Conservation (phyloP, 1,284 basidiomycete species). For the Hemileia vastatrix region DNA sequence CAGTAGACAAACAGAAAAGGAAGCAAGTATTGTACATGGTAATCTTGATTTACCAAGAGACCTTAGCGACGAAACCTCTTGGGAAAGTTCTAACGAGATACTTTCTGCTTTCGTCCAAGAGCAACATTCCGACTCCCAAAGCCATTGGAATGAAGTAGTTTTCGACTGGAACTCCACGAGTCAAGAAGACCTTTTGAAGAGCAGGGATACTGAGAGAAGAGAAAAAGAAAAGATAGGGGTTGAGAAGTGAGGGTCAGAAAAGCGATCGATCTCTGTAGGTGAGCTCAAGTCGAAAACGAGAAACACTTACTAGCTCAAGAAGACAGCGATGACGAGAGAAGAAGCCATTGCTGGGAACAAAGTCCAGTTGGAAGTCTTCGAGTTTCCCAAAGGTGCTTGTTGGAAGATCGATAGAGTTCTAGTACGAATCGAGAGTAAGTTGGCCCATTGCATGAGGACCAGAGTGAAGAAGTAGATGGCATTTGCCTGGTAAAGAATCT, state of each 20-base stretch:
- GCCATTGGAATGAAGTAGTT: constrained; percentile 51
- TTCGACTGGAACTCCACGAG: constrained; percentile 51
- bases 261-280: neutral
- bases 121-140: constrained; percentile 45
- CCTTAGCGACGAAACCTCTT: constrained; percentile 34
- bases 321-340: constrained; percentile 50
- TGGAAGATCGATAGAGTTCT: constrained; percentile 51
- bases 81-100: constrained; percentile 35
- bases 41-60: constrained; percentile 38
- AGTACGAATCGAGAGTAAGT: constrained; percentile 51
- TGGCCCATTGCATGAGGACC: constrained; percentile 61
- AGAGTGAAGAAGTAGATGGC: constrained; percentile 55
- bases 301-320: constrained; percentile 45
- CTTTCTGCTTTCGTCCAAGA: constrained; percentile 43
- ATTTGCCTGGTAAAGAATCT: constrained; percentile 49
- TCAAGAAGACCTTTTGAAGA: constrained; percentile 52
- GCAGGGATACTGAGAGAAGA: constrained; percentile 27
- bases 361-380: constrained; percentile 45
- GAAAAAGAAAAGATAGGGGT: constrained; percentile 46
- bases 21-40: no score
- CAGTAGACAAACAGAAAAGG: no score
- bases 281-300: neutral
- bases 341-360: constrained; percentile 50
- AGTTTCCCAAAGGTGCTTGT: constrained; percentile 47
- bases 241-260: constrained; percentile 47